Evolutionary conservation across 1,284 basidiomycete species (phyloP).

Genomic region (Sanghuangporus sanghuang): DNA sequence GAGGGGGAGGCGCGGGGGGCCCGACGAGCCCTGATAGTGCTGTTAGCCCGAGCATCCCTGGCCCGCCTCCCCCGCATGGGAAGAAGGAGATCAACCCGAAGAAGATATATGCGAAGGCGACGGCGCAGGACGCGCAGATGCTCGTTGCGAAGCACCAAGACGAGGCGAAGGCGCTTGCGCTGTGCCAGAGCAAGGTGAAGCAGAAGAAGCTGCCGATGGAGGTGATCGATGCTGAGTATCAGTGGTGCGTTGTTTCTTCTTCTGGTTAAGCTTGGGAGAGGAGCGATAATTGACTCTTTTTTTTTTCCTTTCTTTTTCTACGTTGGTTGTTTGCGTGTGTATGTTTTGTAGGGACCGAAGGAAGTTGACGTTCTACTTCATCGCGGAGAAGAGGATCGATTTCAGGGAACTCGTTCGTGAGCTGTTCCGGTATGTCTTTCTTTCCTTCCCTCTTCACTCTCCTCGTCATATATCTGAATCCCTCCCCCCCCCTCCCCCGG

Average conservation of each 20-base stretch:
- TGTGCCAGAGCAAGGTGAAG: constrained; percentile 87
- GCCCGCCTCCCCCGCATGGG: constrained; percentile 23
- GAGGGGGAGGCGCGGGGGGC: constrained; percentile 33
- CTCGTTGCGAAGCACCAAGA: constrained; percentile 82
- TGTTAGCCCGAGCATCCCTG: neutral
- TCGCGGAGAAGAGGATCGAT: constrained; percentile 94
- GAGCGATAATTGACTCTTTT: too few relatives aligned
- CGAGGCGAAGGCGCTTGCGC: constrained; percentile 86
- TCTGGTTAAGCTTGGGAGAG: too few relatives aligned
- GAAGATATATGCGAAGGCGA: constrained; percentile 94
- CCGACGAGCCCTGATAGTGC: constrained; percentile 52
- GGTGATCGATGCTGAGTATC: constrained; percentile 96
- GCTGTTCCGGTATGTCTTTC: constrained; percentile 65
- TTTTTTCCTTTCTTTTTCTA: too few relatives aligned
- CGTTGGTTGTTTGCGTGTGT: constrained; percentile 3
- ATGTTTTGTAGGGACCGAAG: constrained; percentile 74
- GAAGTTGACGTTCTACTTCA: constrained; percentile 97
- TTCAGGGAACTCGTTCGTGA: constrained; percentile 94
- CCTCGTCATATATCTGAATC: neutral
- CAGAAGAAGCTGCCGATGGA: constrained; percentile 96
- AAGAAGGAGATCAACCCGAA: constrained; percentile 95
- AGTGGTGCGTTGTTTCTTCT: constrained; percentile 60
- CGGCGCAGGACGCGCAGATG: constrained; percentile 77
- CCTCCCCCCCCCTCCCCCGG: too few relatives aligned
- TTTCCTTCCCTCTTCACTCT: neutral